A percentile compares a stretch with the other conserved stretches of the same genome.
Conservation (phyloP, 495 filamentous ascomycete genomes). For the Annulohypoxylon bovei region DNA sequence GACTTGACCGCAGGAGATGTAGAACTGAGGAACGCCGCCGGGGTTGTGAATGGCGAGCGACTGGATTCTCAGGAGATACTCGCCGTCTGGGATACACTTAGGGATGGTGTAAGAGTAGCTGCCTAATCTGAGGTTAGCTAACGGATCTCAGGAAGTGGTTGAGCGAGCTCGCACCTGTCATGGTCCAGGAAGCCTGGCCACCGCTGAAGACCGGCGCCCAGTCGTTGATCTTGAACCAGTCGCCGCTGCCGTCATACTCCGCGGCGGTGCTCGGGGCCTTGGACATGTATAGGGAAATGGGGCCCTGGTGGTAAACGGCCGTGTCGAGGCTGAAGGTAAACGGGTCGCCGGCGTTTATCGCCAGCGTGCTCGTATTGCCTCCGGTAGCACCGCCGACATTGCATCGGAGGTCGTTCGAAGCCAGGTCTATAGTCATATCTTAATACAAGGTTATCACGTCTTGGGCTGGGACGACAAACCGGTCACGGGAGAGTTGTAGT, state of each 20-base stretch:
- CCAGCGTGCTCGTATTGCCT: conserved; percentile 55
- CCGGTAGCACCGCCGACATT: conserved; percentile 64
- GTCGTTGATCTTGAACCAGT: conserved; percentile 66
- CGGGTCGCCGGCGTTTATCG: conserved; percentile 61
- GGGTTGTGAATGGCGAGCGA: conserved; percentile 71
- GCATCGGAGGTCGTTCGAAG: conserved; percentile 65
- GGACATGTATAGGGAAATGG: conserved; percentile 66
- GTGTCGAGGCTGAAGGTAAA: conserved; percentile 61
- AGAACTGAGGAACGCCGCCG: conserved; percentile 60
- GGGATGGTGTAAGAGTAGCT: conserved; percentile 66
- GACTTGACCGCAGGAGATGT: conserved; percentile 68
- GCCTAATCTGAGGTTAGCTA: conserved; percentile 28
- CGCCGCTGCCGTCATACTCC: conserved; percentile 61
- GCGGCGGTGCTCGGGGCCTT: conserved; percentile 56
- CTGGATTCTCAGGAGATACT: conserved; percentile 71
- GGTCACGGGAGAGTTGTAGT: conserved; percentile 68
- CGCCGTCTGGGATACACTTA: conserved; percentile 61
- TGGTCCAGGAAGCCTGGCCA: conserved; percentile 51
- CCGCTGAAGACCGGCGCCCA: conserved; percentile 53
- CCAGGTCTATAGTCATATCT: conserved; percentile 47
- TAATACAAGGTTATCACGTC: neutral
- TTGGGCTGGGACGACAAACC: conserved; percentile 32
- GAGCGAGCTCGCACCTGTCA: conserved; percentile 46
- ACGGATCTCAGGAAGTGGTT: neutral
- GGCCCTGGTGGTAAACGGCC: conserved; percentile 70